Percentiles rank a stretch among this genome's conserved stretches.
Conservation (phyloP, 345 rosid genomes). For the Physaria fendleri region DNA sequence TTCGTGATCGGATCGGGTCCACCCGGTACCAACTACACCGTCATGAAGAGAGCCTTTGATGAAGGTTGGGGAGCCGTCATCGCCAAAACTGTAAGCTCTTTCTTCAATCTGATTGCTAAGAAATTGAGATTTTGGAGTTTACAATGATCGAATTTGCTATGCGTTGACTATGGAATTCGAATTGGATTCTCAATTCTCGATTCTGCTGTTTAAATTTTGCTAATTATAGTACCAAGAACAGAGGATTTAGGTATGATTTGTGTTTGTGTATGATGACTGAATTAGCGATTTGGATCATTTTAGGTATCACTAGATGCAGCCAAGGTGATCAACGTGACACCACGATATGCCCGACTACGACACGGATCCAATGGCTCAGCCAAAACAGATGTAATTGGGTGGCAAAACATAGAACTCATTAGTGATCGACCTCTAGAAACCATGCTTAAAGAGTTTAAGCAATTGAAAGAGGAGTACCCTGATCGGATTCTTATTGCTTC, state of each 20-base stretch:
- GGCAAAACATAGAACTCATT: conserved; percentile 97
- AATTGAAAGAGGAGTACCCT: conserved; percentile 74
- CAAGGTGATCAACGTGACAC: conserved; percentile 90
- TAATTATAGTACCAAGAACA: background rate
- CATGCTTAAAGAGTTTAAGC: conserved; percentile 84
- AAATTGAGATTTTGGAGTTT: background rate
- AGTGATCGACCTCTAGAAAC: conserved; percentile 94
- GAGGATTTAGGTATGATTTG: background rate
- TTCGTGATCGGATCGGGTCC: conserved; percentile 98
- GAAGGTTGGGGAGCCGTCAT: conserved; percentile 99
- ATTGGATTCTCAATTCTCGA: background rate
- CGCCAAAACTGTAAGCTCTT: conserved; percentile 79
- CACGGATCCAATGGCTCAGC: conserved; percentile 69
- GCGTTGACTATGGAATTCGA: conserved; percentile 1
- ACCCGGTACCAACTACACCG: conserved; percentile 94
- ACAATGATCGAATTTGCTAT: background rate
- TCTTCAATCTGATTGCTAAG: background rate
- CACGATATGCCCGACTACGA: conserved; percentile 77
- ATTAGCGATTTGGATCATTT: conserved; percentile 18
- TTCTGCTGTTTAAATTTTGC: too few species aligned
- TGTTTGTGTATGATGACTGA: conserved; percentile 2
- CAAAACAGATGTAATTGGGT: conserved; percentile 82
- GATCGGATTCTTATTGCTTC: conserved; percentile 95
- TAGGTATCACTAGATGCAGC: conserved; percentile 93
- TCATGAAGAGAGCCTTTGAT: conserved; percentile 93